Evolutionary conservation across 257 asterid species (phyloP).

Genomic region (Solanum chilense): DNA sequence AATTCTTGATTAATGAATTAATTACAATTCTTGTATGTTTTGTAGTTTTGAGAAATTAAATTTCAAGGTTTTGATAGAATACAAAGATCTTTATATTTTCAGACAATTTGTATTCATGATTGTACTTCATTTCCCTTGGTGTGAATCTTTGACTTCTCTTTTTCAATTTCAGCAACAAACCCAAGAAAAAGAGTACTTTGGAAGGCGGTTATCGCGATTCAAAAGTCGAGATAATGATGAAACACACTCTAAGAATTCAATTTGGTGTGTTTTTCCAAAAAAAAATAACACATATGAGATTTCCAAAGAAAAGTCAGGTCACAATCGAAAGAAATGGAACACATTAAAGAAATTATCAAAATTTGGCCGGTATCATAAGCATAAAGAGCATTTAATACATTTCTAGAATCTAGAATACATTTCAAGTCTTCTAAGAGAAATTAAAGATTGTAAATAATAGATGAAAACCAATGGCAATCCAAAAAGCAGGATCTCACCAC

Average conservation of each 20-base stretch:
- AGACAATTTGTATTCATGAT: not conserved
- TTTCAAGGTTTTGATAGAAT: not conserved
- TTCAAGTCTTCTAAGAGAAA: too few relatives aligned
- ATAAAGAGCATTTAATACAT: too few relatives aligned
- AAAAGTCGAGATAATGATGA: not conserved
- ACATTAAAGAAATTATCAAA: too few relatives aligned
- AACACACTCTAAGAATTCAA: not conserved
- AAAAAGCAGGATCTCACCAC: too few relatives aligned
- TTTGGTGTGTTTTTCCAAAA: too few relatives aligned
- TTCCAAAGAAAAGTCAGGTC: not conserved
- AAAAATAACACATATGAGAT: not conserved
- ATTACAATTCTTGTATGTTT: not conserved
- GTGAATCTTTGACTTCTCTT: not conserved
- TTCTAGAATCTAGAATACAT: too few relatives aligned
- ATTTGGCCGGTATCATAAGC: too few relatives aligned
- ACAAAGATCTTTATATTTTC: not conserved
- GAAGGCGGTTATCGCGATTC: not conserved
- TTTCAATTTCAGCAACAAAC: not conserved
- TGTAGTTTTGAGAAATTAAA: not conserved
- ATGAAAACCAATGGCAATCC: too few relatives aligned
- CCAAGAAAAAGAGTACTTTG: not conserved
- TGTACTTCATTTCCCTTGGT: not conserved
- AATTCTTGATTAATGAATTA: not conserved
- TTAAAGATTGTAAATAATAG: too few relatives aligned
- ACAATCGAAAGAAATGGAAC: too few relatives aligned